Conservation (phyloP, 371 early-diverging fungal species). For the Mortierella polycephala region DNA sequence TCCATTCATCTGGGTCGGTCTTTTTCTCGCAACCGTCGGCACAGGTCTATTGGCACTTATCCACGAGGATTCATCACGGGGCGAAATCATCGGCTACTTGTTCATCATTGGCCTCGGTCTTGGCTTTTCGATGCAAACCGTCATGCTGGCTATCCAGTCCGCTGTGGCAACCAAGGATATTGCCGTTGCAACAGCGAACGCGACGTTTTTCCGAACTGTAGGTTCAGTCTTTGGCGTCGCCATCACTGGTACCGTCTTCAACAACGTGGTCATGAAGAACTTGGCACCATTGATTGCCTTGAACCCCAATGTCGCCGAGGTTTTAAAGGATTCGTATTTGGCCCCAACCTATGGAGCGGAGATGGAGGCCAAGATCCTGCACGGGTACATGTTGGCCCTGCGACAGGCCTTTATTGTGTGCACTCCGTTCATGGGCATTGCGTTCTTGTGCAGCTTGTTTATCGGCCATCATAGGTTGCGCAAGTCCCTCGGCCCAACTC, state of each 20-base stretch:
- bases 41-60: conserved; percentile 62
- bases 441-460: conserved; percentile 61
- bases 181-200: conserved; percentile 74
- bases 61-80: conserved; percentile 53
- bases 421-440: conserved; percentile 65
- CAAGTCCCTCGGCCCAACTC: conserved; percentile 32
- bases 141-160: conserved; percentile 72
- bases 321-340: conserved; percentile 18
- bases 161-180: conserved; percentile 64
- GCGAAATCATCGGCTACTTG: conserved; percentile 59
- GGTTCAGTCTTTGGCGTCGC: conserved; percentile 81
- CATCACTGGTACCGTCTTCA: conserved; percentile 63
- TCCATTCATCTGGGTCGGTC: conserved; percentile 63
- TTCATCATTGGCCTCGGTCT: conserved; percentile 67
- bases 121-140: conserved; percentile 74
- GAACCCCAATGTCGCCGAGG: conserved; percentile 12
- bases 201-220: conserved; percentile 68
- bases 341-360: conserved; percentile 11
- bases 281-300: conserved; percentile 19
- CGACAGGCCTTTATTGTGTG: conserved; percentile 67
- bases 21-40: conserved; percentile 60
- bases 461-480: conserved; percentile 53
- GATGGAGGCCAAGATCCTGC: conserved; percentile 58
- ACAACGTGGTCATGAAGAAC: conserved; percentile 53
- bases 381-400: conserved; percentile 68